These are phyloP conservation scores for Sugiyamaella xylanicola DNA, from an alignment of 1,139 yeast genomes.

Conservation along the genomic window DNA sequence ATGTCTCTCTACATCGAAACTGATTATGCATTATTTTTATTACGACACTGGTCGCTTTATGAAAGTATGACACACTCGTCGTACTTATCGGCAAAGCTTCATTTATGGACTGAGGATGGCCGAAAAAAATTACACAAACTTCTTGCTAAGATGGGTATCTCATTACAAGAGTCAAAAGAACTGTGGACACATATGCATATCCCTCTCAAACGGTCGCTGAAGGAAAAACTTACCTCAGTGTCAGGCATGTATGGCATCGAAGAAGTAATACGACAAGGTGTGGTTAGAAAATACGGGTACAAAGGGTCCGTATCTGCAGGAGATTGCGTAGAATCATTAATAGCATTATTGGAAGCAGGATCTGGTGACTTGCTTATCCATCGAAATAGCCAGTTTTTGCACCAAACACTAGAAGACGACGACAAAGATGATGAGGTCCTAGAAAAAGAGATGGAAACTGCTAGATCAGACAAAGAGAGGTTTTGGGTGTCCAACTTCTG, in stretches of 20 bases:
- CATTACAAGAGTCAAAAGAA: constrained; percentile 84
- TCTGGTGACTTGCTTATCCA: constrained; percentile 15
- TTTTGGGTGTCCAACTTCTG: constrained; percentile 86
- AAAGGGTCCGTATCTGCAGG: constrained; percentile 88
- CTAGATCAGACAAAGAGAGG: constrained; percentile 14
- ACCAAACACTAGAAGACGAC: constrained; percentile 30
- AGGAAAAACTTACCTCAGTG: constrained; percentile 67
- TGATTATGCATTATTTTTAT: constrained; percentile 81
- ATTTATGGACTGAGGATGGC: constrained; percentile 92
- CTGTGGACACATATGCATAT: constrained; percentile 92
- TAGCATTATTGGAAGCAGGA: constrained; percentile 72
- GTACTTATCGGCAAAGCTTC: constrained; percentile 83
- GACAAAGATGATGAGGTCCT: constrained; percentile 17
- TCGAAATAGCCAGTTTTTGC: constrained; percentile 17
- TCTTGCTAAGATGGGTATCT: constrained; percentile 96
- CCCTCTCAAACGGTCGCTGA: constrained; percentile 70
- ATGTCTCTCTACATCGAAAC: constrained; percentile 64
- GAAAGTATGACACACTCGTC: constrained; percentile 89
- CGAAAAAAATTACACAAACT: constrained; percentile 81
- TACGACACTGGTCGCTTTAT: constrained; percentile 92
- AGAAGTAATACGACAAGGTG: constrained; percentile 83
- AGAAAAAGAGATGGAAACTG: constrained; percentile 5
- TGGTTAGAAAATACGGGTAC: constrained; percentile 81
- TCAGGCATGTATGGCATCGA: constrained; percentile 78
- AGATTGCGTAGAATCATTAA: constrained; percentile 86